Conservation (phyloP, 2,329 filamentous ascomycete species). For the Fusarium tjaetaba region DNA sequence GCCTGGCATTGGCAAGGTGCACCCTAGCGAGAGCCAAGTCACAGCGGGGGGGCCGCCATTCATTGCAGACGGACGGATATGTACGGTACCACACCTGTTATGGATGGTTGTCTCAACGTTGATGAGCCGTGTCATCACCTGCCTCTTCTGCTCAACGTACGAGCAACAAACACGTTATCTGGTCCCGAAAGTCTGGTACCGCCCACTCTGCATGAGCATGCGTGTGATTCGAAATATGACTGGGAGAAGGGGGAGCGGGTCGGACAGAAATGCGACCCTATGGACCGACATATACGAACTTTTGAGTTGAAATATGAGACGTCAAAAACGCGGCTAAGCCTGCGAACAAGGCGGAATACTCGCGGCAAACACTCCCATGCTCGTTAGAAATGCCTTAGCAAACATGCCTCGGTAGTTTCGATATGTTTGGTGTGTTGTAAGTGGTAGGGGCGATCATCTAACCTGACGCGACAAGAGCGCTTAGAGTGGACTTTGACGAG, state of each 20-base stretch:
- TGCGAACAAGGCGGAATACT: constrained; percentile 27
- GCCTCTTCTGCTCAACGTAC: constrained; percentile 39
- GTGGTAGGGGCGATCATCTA: constrained; percentile 20
- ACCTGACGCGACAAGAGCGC: constrained; percentile 39
- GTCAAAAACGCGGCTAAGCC: constrained; percentile 36
- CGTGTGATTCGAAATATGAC: constrained; percentile 29
- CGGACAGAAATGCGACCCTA: constrained; percentile 25
- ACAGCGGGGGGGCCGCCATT: constrained; percentile 19
- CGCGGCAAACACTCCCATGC: constrained; percentile 32
- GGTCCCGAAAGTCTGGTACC: constrained; percentile 47
- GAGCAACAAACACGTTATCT: constrained; percentile 34
- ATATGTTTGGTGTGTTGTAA: constrained; percentile 17
- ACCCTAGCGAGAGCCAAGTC: constrained; percentile 15
- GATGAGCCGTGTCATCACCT: constrained; percentile 28
- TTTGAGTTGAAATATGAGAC: constrained; percentile 37
- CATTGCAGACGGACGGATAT: constrained; percentile 18
- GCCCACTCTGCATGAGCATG: constrained; percentile 44
- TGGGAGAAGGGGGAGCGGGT: constrained; percentile 21
- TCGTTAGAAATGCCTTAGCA: constrained; percentile 1
- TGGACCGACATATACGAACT: constrained; percentile 39
- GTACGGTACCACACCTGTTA: constrained; percentile 13
- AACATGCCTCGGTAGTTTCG: constrained; percentile 14
- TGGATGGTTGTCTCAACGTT: constrained; percentile 32
- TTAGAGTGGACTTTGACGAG: constrained; percentile 40
- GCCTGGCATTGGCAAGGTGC: constrained; percentile 6